These are phyloP conservation scores for Cicer judaicum DNA, from an alignment of 306 rosid species.

Conservation along the genomic window DNA sequence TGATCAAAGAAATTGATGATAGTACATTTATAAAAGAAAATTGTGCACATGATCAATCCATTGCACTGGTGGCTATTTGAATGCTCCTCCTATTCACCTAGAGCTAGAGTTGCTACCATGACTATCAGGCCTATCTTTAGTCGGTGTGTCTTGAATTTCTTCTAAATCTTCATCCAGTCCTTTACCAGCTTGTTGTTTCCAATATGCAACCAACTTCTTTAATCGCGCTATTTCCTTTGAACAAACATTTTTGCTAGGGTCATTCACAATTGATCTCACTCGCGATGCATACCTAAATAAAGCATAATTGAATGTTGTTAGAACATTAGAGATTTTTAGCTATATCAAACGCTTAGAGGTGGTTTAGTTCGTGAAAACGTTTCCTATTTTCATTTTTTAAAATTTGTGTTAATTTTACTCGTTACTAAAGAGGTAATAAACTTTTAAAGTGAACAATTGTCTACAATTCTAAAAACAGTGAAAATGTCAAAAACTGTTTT, in stretches of 20 bases:
- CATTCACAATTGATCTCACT: conserved; percentile 88
- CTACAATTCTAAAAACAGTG: too few relatives aligned
- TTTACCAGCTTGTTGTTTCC: conserved; percentile 98
- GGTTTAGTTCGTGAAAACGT: neutral
- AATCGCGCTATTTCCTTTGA: conserved; percentile 87
- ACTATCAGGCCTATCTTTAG: conserved; percentile 66
- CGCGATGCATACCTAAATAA: conserved; percentile 83
- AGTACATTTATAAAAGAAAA: conserved; percentile 28
- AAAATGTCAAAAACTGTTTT: too few relatives aligned
- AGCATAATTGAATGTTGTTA: neutral
- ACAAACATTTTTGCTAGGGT: conserved; percentile 83
- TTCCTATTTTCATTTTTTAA: neutral
- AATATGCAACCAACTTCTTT: conserved; percentile 79
- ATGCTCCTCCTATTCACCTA: conserved; percentile 24
- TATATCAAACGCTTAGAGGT: neutral
- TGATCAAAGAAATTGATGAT: conserved; percentile 34
- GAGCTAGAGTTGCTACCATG: conserved; percentile 44
- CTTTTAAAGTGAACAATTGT: too few relatives aligned
- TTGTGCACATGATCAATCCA: conserved; percentile 25
- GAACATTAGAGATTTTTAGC: conserved; percentile 4
- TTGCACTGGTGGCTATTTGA: neutral
- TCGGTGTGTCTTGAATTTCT: conserved; percentile 73
- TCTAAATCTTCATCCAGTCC: conserved; percentile 75
- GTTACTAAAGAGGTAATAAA: too few relatives aligned
- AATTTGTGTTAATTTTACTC: too few relatives aligned